A percentile compares a stretch with the other conserved stretches of the same genome.
phyloP scores from a whole-genome alignment of 371 early-diverging fungal genomes.

The Mortierella sp. region DNA sequence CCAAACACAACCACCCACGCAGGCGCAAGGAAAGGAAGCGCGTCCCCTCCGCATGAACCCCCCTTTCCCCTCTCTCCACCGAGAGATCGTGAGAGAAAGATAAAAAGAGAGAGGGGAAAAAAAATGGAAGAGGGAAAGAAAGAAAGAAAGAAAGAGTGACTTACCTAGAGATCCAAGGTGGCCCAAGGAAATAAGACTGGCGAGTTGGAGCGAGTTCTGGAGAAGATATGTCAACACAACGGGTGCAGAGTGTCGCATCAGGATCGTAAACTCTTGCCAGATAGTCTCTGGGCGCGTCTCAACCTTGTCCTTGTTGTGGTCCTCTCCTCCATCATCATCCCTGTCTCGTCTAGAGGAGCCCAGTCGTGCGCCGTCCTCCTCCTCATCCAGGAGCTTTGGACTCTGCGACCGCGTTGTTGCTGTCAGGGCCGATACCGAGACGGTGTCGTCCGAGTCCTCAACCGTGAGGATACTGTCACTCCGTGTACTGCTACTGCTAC shows the following conservation, averaged over 20 bases:
- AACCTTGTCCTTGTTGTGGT: slow-evolving; percentile 7
- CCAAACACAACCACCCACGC: no score
- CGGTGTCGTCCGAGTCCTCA: no score
- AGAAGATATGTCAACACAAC: slow-evolving; percentile 71
- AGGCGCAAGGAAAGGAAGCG: no score
- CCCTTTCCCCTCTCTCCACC: no score
- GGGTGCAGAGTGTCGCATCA: slow-evolving; percentile 65
- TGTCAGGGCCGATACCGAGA: no score
- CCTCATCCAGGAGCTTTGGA: slow-evolving; percentile 9
- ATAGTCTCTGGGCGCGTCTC: slow-evolving; percentile 18
- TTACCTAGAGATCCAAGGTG: slow-evolving; percentile 61
- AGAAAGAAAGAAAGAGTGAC: slow-evolving; percentile 11
- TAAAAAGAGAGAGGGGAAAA: slow-evolving; percentile 5
- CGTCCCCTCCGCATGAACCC: no score
- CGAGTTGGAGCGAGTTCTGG: slow-evolving; percentile 71
- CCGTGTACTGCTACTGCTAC: background rate
- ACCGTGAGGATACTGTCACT: no score
- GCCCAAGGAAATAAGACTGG: slow-evolving; percentile 71
- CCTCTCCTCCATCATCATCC: background rate
- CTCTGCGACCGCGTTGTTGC: slow-evolving; percentile 4
- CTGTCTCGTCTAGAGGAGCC: background rate
- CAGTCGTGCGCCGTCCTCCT: background rate
- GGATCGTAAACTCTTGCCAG: slow-evolving; percentile 38
- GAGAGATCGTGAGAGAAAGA: no score
- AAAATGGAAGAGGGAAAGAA: slow-evolving; percentile 14